phyloP scores from a whole-genome alignment of 1,139 yeast species.

The Geotrichum histeridarum region DNA sequence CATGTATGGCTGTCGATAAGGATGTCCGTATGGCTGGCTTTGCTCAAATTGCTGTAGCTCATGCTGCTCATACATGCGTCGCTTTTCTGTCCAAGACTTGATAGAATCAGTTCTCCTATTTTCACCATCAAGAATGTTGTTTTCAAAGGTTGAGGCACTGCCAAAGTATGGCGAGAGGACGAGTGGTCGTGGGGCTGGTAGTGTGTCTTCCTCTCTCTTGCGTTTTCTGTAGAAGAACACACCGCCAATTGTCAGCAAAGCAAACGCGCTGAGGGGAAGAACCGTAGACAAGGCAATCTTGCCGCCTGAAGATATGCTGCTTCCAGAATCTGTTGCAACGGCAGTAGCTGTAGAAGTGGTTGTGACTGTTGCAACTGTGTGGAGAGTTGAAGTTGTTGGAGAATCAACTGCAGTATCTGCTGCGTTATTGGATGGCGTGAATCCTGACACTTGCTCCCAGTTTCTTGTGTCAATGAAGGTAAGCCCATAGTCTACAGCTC shows the following conservation, averaged over 20 bases:
- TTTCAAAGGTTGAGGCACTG: constrained; percentile 5
- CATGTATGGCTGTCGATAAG: constrained; percentile 10
- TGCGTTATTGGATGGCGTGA: constrained; percentile 10
- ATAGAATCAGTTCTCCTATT: constrained; percentile 28
- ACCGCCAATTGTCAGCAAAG: constrained; percentile 26
- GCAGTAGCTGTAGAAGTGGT: constrained; percentile 14
- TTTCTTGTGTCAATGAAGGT: constrained; percentile 10
- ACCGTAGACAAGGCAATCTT: constrained; percentile 37
- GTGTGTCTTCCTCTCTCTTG: constrained; percentile 9
- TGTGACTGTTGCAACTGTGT: constrained; percentile 20
- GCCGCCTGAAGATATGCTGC: constrained; percentile 27
- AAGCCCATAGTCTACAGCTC: constrained; percentile 9
- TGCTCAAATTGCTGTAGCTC: constrained; percentile 12
- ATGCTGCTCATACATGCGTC: constrained; percentile 24
- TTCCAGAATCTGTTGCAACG: background rate
- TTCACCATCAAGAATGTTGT: constrained; percentile 6
- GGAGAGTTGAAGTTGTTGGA: constrained; percentile 5
- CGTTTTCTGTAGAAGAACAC: constrained; percentile 20
- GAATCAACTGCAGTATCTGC: constrained; percentile 15
- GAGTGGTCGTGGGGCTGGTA: constrained; percentile 15
- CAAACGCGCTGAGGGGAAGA: constrained; percentile 31
- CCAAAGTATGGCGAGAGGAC: constrained; percentile 17
- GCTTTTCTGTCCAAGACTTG: constrained; percentile 33
- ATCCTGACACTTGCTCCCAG: constrained; percentile 12
- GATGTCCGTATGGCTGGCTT: constrained; percentile 2